phyloP scores from a whole-genome alignment of 2,329 filamentous ascomycete genomes.

The Botrytis fabae region DNA sequence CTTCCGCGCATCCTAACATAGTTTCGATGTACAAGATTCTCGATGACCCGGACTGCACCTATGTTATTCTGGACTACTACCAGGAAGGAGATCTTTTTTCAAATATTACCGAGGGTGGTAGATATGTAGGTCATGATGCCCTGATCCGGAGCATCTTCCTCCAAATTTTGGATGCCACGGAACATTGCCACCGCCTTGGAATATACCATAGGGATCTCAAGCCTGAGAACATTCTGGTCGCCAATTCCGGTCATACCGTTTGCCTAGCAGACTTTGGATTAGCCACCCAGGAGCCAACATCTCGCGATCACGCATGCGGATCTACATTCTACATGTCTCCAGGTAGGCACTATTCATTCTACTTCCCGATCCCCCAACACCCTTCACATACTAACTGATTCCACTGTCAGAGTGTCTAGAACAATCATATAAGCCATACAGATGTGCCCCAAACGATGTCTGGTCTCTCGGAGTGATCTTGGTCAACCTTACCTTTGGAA shows the following conservation, averaged over 20 bases:
- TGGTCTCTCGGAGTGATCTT: constrained; percentile 98
- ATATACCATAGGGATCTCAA: constrained; percentile 98
- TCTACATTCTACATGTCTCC: constrained; percentile 99
- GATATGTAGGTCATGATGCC: constrained; percentile 89
- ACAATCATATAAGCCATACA: constrained; percentile 76
- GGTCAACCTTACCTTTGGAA: constrained; percentile 94
- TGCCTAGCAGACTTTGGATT: constrained; percentile 98
- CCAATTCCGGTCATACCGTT: constrained; percentile 82
- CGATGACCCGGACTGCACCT: constrained; percentile 88
- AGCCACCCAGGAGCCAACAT: constrained; percentile 78
- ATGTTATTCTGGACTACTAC: constrained; percentile 95
- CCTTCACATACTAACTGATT: constrained; percentile 35
- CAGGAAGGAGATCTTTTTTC: constrained; percentile 95
- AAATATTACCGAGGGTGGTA: constrained; percentile 93
- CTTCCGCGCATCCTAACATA: constrained; percentile 87
- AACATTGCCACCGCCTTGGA: constrained; percentile 87
- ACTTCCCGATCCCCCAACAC: constrained; percentile 1
- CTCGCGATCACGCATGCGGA: constrained; percentile 94
- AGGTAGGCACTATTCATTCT: constrained; percentile 61
- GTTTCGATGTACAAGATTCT: constrained; percentile 93
- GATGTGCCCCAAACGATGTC: constrained; percentile 91
- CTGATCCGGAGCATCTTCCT: constrained; percentile 86
- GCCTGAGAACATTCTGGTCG: constrained; percentile 95
- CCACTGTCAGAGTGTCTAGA: constrained; percentile 75
- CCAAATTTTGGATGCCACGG: constrained; percentile 93